A percentile compares a stretch with the other conserved stretches of the same genome.
phyloP scores from a whole-genome alignment of 2,329 filamentous ascomycete genomes.

The Trichoderma atrobrunneum region DNA sequence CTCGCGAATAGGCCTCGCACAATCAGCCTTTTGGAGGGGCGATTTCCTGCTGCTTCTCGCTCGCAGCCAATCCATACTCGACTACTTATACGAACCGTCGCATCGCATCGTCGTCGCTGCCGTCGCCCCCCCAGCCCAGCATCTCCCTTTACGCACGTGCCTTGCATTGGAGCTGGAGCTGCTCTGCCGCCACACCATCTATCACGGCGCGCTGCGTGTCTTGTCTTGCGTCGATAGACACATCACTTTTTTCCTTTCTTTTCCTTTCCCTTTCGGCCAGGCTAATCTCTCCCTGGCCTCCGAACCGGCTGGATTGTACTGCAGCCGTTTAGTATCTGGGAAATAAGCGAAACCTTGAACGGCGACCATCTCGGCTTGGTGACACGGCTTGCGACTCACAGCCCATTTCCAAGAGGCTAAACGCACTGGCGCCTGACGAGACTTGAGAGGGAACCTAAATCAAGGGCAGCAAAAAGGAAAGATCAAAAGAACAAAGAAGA shows the following conservation, averaged over 20 bases:
- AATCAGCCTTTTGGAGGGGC: conserved; percentile 16
- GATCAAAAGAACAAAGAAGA: background rate
- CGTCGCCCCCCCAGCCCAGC: conserved; percentile 15
- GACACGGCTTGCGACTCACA: conserved; percentile 16
- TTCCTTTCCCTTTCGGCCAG: background rate
- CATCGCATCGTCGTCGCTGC: background rate
- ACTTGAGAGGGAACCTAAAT: background rate
- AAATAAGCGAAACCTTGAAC: background rate
- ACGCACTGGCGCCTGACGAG: background rate
- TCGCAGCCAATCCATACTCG: conserved; percentile 5
- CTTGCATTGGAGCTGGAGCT: conserved; percentile 2
- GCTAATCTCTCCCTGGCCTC: conserved; percentile 6
- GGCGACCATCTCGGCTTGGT: background rate
- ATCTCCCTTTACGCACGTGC: conserved; percentile 22
- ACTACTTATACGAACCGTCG: conserved; percentile 1
- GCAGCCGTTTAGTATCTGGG: background rate
- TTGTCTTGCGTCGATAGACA: background rate
- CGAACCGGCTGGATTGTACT: background rate
- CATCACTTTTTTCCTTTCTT: background rate
- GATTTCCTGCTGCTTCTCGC: conserved; percentile 4
- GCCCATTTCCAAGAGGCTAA: conserved; percentile 1
- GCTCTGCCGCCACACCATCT: background rate
- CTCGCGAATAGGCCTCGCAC: conserved; percentile 17
- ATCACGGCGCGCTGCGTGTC: conserved; percentile 11
- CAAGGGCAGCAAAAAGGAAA: background rate